Conservation (phyloP, 2,329 filamentous ascomycete genomes). For the Colletotrichum gloeosporioides region DNA sequence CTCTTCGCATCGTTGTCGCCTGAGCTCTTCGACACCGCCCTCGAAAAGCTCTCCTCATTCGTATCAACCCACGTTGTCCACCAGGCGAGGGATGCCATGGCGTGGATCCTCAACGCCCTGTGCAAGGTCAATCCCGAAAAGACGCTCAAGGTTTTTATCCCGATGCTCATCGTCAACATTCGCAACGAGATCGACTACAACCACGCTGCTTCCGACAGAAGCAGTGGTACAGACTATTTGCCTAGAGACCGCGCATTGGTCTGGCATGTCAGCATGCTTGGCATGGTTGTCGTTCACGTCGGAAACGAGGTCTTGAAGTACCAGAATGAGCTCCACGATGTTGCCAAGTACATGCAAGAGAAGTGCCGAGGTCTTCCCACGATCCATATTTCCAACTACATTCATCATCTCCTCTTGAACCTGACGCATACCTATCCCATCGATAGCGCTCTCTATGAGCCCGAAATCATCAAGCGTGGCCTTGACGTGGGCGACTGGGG, state of each 20-base stretch:
- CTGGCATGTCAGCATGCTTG: constrained; percentile 96
- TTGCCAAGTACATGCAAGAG: constrained; percentile 95
- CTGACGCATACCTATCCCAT: constrained; percentile 92
- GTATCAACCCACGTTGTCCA: constrained; percentile 95
- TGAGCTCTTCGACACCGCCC: constrained; percentile 88
- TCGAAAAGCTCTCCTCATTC: constrained; percentile 92
- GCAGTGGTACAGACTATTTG: constrained; percentile 90
- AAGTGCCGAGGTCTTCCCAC: constrained; percentile 93
- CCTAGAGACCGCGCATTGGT: constrained; percentile 91
- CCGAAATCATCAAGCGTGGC: constrained; percentile 72
- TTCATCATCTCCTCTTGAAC: constrained; percentile 94
- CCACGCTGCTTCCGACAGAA: constrained; percentile 91
- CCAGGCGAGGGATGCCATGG: constrained; percentile 96
- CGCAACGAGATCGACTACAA: constrained; percentile 97
- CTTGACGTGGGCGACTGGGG: constrained; percentile 86
- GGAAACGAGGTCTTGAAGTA: constrained; percentile 88
- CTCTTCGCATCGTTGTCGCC: constrained; percentile 90
- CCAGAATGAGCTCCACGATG: constrained; percentile 86
- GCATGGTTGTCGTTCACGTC: constrained; percentile 97
- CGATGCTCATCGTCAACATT: constrained; percentile 89
- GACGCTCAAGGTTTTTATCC: constrained; percentile 87
- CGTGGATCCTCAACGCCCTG: constrained; percentile 94
- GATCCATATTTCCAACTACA: constrained; percentile 96
- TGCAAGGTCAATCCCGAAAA: constrained; percentile 97
- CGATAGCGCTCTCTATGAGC: constrained; percentile 87